A percentile compares a stretch with the other conserved stretches of the same genome.
Evolutionary conservation across 2,329 filamentous ascomycete species (phyloP).

Genomic region (Ophiostoma himal-ulmi): DNA sequence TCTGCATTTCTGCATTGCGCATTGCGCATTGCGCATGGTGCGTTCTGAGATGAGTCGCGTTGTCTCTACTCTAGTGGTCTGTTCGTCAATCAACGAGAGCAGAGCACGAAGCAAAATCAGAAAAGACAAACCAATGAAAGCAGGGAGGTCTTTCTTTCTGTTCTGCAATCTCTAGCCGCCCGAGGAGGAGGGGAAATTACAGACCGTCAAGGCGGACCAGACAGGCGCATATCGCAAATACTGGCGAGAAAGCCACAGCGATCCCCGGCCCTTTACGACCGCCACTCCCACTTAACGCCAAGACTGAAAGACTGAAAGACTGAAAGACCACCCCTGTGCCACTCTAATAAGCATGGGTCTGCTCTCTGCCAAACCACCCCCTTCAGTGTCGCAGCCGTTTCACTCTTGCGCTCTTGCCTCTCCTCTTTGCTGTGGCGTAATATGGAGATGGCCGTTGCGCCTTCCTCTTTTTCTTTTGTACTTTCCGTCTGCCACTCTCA

Average conservation of each 20-base stretch:
- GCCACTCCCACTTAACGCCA: neutral
- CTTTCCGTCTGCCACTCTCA: neutral
- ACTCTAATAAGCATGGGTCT: neutral
- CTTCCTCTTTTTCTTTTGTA: neutral
- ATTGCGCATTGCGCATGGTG: too few relatives aligned
- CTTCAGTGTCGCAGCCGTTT: conserved; percentile 10
- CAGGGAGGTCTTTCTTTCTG: neutral
- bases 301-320: neutral
- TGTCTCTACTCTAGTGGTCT: too few relatives aligned
- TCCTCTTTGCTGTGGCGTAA: neutral
- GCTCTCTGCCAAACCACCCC: neutral
- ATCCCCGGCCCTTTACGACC: neutral
- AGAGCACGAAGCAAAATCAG: neutral
- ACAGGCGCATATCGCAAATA: neutral
- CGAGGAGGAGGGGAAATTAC: neutral
- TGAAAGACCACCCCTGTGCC: neutral
- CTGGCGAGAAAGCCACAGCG: neutral
- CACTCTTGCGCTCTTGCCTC: conserved; percentile 4
- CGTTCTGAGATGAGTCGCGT: too few relatives aligned
- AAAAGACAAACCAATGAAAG: neutral
- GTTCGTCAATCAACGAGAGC: too few relatives aligned
- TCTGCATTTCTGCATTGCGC: neutral
- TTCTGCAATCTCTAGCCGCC: neutral
- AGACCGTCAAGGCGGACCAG: neutral
- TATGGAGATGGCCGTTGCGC: conserved; percentile 1